phyloP scores from a whole-genome alignment of 2,329 filamentous ascomycete species.

The Dendrostoma leiphaemia region DNA sequence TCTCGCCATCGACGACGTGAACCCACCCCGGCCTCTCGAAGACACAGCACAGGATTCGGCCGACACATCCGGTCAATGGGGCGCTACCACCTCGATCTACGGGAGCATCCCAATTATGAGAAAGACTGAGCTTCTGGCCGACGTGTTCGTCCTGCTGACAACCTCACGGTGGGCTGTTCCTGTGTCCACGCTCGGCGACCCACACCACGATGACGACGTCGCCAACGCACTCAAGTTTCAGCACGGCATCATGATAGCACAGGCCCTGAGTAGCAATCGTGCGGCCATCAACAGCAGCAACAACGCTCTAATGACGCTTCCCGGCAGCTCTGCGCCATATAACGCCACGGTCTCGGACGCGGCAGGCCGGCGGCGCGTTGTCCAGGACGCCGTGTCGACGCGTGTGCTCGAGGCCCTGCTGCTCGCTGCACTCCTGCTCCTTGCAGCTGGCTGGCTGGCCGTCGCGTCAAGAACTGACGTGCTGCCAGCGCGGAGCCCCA shows the following conservation, averaged over 20 bases:
- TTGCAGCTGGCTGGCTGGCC: slow-evolving; percentile 2
- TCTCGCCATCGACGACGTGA: background rate
- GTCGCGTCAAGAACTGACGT: slow-evolving; percentile 10
- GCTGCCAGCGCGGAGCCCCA: slow-evolving; percentile 30
- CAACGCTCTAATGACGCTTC: background rate
- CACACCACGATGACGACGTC: slow-evolving; percentile 21
- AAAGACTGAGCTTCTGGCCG: background rate
- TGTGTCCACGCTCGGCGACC: background rate
- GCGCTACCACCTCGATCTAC: too few relatives aligned
- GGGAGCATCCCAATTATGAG: too few relatives aligned
- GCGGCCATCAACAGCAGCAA: too few relatives aligned
- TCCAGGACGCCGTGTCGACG: slow-evolving; percentile 13
- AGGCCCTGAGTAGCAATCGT: slow-evolving; percentile 46
- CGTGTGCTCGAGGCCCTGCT: slow-evolving; percentile 10
- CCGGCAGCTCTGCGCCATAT: background rate
- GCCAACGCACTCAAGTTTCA: slow-evolving; percentile 28
- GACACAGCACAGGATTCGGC: background rate
- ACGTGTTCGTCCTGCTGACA: background rate
- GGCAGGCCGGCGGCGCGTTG: background rate
- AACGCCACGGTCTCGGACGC: background rate
- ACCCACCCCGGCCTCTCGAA: background rate
- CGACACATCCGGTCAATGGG: too few relatives aligned
- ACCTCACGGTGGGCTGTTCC: background rate
- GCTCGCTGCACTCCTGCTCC: background rate
- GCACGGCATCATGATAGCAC: slow-evolving; percentile 42